These are phyloP conservation scores for Umbellularia californica DNA, from an alignment of 164 flowering plant species.

Conservation along the genomic window DNA sequence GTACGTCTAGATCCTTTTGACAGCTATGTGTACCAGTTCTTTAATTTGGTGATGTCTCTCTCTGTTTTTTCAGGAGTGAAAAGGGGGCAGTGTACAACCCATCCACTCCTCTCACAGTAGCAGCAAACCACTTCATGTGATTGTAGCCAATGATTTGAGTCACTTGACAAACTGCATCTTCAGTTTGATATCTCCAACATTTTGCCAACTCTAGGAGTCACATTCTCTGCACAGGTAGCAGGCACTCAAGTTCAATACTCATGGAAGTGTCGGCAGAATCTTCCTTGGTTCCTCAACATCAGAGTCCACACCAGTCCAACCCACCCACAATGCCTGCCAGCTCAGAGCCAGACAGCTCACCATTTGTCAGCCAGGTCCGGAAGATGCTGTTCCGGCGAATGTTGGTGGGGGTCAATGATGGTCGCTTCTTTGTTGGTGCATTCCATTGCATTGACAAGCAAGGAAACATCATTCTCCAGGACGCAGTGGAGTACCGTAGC, in stretches of 20 bases:
- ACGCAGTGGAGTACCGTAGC: constrained; percentile 80
- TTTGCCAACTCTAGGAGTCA: background rate
- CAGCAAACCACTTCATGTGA: background rate
- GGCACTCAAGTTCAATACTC: background rate
- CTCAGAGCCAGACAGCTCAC: background rate
- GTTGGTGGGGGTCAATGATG: constrained; percentile 82
- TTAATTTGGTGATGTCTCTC: too few species aligned
- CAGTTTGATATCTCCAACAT: background rate
- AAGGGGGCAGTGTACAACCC: too few species aligned
- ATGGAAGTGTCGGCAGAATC: constrained; percentile 2
- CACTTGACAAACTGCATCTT: background rate
- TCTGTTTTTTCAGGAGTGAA: too few species aligned
- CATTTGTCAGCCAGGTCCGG: constrained; percentile 30
- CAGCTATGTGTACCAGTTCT: too few species aligned
- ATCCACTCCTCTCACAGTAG: too few species aligned
- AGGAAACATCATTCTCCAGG: constrained; percentile 93
- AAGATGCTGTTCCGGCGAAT: constrained; percentile 52
- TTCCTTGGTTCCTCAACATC: background rate
- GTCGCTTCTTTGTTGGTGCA: constrained; percentile 69
- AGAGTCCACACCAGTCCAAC: background rate
- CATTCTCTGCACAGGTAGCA: background rate
- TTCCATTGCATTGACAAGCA: constrained; percentile 95
- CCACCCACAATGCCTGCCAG: background rate
- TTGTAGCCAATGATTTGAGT: background rate
- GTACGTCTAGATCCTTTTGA: too few species aligned